These are phyloP conservation scores for Fagopyrum tataricum DNA, from an alignment of 148 eudicot genomes.

Conservation along the genomic window DNA sequence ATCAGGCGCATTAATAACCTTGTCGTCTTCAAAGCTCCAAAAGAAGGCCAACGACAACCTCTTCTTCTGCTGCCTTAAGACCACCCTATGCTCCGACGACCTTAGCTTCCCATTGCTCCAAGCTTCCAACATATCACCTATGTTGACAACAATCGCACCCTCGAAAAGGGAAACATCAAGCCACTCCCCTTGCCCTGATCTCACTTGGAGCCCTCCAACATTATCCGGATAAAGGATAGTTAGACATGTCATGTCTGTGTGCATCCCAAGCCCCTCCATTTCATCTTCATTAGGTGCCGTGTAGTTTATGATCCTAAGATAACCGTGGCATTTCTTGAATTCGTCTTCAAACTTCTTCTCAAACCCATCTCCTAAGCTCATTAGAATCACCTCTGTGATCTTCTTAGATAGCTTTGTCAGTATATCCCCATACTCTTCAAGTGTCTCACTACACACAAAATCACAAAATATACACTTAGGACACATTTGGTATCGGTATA, in stretches of 20 bases:
- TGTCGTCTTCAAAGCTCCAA: slow-evolving; percentile 80
- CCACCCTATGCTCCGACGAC: slow-evolving; percentile 80
- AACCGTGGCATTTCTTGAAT: slow-evolving; percentile 63
- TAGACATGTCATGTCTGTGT: slow-evolving; percentile 84
- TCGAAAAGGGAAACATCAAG: slow-evolving; percentile 52
- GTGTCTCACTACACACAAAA: slow-evolving; percentile 33
- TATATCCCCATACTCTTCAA: slow-evolving; percentile 65
- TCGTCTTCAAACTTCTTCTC: slow-evolving; percentile 38
- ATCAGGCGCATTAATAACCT: slow-evolving; percentile 60
- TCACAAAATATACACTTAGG: neutral
- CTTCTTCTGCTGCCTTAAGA: slow-evolving; percentile 39
- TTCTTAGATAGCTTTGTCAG: slow-evolving; percentile 52
- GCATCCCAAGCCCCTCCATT: slow-evolving; percentile 82
- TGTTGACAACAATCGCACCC: slow-evolving; percentile 60
- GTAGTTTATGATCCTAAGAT: slow-evolving; percentile 73
- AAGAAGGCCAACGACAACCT: slow-evolving; percentile 75
- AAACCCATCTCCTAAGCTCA: slow-evolving; percentile 48
- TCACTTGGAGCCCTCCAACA: slow-evolving; percentile 77
- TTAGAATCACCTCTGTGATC: slow-evolving; percentile 44
- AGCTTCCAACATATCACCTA: slow-evolving; percentile 87
- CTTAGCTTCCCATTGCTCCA: slow-evolving; percentile 79
- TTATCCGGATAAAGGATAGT: slow-evolving; percentile 82
- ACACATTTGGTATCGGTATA: no score
- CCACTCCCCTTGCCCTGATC: slow-evolving; percentile 58
- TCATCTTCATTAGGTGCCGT: slow-evolving; percentile 36